Percentiles rank a stretch among this genome's conserved stretches.
Conservation (phyloP, 1,284 basidiomycete species). For the Mycocalia duriaeana region DNA sequence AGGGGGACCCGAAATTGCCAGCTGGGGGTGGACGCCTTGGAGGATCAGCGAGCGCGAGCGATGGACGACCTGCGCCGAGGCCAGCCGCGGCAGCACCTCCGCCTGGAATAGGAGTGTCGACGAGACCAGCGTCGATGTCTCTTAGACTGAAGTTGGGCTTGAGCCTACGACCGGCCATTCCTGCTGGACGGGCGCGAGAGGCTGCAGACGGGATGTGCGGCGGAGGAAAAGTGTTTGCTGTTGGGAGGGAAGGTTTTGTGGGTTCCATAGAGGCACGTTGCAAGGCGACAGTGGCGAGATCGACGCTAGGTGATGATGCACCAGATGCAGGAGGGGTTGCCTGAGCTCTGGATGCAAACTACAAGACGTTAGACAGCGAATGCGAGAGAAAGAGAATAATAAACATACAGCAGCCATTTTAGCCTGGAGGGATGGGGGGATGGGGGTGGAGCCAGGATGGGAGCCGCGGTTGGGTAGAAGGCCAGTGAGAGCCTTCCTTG, state of each 20-base stretch:
- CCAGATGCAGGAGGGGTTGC: no score
- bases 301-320: slow-evolving; percentile 21
- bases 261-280: slow-evolving; percentile 27
- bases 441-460: slow-evolving; percentile 51
- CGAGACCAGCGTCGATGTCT: slow-evolving; percentile 48
- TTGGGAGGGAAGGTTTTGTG: slow-evolving; percentile 24
- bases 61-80: slow-evolving; percentile 62
- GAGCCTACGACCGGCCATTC: slow-evolving; percentile 48
- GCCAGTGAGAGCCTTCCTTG: slow-evolving; percentile 32
- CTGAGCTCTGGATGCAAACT: slow-evolving; percentile 52
- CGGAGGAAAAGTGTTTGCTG: slow-evolving; percentile 22
- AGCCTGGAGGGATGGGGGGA: slow-evolving; percentile 86
- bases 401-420: slow-evolving; percentile 77
- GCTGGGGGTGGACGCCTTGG: slow-evolving; percentile 38
- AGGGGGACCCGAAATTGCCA: slow-evolving; percentile 64
- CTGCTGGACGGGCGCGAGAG: slow-evolving; percentile 10
- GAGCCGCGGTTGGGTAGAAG: slow-evolving; percentile 31
- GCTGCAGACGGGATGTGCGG: slow-evolving; percentile 16
- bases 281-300: slow-evolving; percentile 36
- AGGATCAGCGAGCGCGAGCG: slow-evolving; percentile 34
- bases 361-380: slow-evolving; percentile 5
- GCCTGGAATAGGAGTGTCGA: slow-evolving; percentile 26
- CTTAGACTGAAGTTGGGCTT: slow-evolving; percentile 58
- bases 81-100: slow-evolving; percentile 61
- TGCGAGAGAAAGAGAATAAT: not conserved